Percentiles rank a stretch among this genome's conserved stretches.
These are phyloP conservation scores for Cymbidium sinense DNA, from an alignment of 106 monocot genomes.

Conservation along the genomic window DNA sequence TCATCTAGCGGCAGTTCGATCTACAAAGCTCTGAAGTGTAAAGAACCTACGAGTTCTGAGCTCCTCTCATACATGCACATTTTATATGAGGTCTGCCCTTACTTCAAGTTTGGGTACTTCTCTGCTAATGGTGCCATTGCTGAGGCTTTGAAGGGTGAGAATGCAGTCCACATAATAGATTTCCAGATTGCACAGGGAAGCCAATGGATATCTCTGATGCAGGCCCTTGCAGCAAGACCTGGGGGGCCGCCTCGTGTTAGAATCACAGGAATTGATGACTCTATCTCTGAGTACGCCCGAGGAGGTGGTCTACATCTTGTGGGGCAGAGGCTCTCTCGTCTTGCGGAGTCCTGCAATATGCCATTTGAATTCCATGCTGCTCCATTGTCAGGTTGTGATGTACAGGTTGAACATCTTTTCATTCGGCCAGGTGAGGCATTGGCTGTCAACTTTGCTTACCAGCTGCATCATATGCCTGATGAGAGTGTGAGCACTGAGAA, in stretches of 20 bases:
- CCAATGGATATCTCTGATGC: constrained; percentile 87
- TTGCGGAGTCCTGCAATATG: constrained; percentile 54
- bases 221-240: constrained; percentile 74
- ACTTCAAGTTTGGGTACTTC: constrained; percentile 91
- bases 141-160: constrained; percentile 67
- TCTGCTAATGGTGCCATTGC: constrained; percentile 96
- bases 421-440: constrained; percentile 57
- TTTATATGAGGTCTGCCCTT: constrained; percentile 86
- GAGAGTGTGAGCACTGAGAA: constrained; percentile 82
- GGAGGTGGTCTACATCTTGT: constrained; percentile 73
- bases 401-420: constrained; percentile 44
- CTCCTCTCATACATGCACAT: constrained; percentile 93
- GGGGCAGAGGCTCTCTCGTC: constrained; percentile 44
- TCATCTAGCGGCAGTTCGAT: constrained; percentile 72
- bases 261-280: constrained; percentile 87
- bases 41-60: constrained; percentile 70
- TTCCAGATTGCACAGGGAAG: constrained; percentile 88
- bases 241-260: constrained; percentile 74
- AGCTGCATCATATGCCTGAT: constrained; percentile 84
- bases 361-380: constrained; percentile 73
- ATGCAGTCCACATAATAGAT: constrained; percentile 80
- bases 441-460: constrained; percentile 81
- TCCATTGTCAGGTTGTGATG: constrained; percentile 38
- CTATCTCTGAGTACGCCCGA: constrained; percentile 60
- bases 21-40: constrained; percentile 82